Conservation (phyloP, 768 basidiomycete species). For the Xerocomellus chrysenteron region DNA sequence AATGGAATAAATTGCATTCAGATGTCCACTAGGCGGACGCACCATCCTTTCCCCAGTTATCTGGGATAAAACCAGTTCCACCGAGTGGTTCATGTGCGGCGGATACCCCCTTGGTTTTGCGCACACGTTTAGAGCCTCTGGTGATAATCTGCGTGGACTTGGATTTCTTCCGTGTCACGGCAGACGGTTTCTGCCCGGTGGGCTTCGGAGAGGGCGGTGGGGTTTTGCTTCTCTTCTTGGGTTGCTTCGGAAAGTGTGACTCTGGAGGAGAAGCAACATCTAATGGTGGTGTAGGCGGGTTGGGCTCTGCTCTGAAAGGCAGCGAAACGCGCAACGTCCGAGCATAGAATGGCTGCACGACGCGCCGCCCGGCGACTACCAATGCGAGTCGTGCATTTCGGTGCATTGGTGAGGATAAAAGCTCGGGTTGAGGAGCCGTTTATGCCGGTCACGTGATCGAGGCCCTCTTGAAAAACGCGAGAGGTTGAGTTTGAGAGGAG, state of each 20-base stretch:
- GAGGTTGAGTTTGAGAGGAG: no score
- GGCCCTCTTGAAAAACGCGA: not conserved
- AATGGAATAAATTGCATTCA: not conserved
- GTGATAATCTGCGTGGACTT: not conserved
- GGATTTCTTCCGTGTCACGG: constrained; percentile 1
- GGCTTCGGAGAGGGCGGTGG: not conserved
- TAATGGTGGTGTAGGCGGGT: not conserved
- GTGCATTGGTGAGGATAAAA: no score
- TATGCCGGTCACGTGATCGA: constrained; percentile 14
- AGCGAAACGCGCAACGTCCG: constrained; percentile 13
- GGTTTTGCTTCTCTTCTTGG: constrained; percentile 1
- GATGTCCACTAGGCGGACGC: not conserved
- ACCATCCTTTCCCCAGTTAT: constrained; percentile 30
- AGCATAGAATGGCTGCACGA: constrained; percentile 11
- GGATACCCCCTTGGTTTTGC: not conserved
- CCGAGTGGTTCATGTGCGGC: not conserved
- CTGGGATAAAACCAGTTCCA: constrained; percentile 5
- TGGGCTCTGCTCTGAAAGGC: not conserved
- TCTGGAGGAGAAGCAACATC: not conserved
- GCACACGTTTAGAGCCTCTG: not conserved
- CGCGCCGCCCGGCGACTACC: constrained; percentile 17
- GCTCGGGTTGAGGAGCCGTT: no score
- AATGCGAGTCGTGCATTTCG: constrained; percentile 13
- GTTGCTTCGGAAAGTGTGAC: not conserved
- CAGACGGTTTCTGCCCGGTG: not conserved